Base-by-base conservation (phyloP, 148 eudicot genomes). In the Pharnaceum exiguum region DNA sequence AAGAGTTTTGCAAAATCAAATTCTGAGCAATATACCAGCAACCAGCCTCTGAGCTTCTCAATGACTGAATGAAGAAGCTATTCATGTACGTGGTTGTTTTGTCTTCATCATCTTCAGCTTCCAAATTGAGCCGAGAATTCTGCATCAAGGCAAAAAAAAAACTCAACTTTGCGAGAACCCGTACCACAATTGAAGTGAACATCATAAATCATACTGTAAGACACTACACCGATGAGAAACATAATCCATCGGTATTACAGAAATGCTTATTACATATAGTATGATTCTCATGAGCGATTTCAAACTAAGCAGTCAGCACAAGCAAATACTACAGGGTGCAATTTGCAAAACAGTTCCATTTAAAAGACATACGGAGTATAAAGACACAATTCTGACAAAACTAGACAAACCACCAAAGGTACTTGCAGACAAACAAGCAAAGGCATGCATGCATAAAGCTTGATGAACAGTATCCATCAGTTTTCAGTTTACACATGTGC, bases 91-190 rank as follows among this genome's bases (percentile, higher is more conserved):
- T 28, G 10, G 11, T 11, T 23, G 25, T 16, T 31, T 35, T 16
- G 15, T 10, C 11, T 46, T 30, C 66, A 45, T 68, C 40, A 36
- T 42, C 46, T 60, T 60, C 37, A 33, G 47, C 47, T 39, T 57
- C 59, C 19, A 54, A n/a, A 8, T 30, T 17, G 43, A 6, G 7
- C 43, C 40, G 39, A 33, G 19, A 36, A 36, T 44, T 68, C 58
- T 60, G 66, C 72, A 68, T 16, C 54, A 46, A 57, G 39, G 28
- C 28, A 66, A 47, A 9, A 5, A 10, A 38, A 26, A 10, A 7
- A 25, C 5, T 64, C 26, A 31, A 35, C 30, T 24, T 18, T 24
- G 32, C 48, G 27, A 30, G 8, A 2, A 12, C 50, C 23, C 23
- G 45, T 21, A 13, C 45, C 13, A 38, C 22, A 7, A 44, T 17